Evolutionary conservation across 129 eudicot genomes (phyloP), one percentile per base, ranked within the genome.

Genomic region (Helichrysum umbraculigerum): DNA sequence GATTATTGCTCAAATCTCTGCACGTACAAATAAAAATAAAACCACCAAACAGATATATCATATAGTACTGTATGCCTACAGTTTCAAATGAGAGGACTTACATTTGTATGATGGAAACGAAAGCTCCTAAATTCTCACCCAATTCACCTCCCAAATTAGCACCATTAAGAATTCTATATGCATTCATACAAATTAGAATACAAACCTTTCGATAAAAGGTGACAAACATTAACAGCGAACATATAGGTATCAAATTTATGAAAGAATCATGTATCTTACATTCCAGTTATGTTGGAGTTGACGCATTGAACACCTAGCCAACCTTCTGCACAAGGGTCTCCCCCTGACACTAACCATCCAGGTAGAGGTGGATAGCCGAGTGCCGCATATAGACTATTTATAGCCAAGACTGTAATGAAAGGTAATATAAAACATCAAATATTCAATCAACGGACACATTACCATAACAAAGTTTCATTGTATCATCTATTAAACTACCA

Each of bases 291-390:
- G 85, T 91, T 91, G 14, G 99, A 69, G 73, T 82, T 87, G 54
- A 95, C 99, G 77, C 99, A 95, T 71, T 68, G 90, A 35, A 95
- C 92, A 8, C 99, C 99, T 83, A 86, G 97, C 99, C 99, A 95
- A 77, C 81, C 85, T 73, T 88, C 92, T 2, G 84, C 85, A 74
- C 99, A 95, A 29, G 99, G 99, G 82, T 95, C 99, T 74, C 96
- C 97, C 32, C 96, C 97, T 5, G 79, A 51, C 35, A 90, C 85
- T 41, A 91, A 39, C 99, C 99, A 95, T 21, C 94, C 96, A 44
- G 88, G 86, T 78, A 95, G 90, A 37, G 87, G 84, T 4, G 99
- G 99, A 72, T 70, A 83, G 51, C 92, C 94, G 69, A 95, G 88
- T 75, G 94, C 85, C 63, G 90, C 85, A 83, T 91, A 88, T 56